Evolutionary conservation across 345 rosid species (phyloP), one percentile per base, ranked within the genome.

Genomic region (Moricandia moricandioides): DNA sequence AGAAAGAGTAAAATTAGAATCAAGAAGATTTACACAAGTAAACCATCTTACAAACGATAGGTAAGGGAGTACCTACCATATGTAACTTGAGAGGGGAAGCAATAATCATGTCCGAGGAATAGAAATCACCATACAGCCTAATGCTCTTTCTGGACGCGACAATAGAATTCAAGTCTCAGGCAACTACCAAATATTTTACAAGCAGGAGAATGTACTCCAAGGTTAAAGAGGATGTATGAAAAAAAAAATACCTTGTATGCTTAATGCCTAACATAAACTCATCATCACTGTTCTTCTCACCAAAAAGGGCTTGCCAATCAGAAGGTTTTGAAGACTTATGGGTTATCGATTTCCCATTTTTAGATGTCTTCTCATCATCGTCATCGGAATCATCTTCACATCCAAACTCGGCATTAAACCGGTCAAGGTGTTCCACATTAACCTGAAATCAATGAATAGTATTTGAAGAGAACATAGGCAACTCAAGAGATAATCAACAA

Each of bases 241-340:
- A 9, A 24, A 9, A 24, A 45, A 63, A 40, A 34, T 85, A 91
- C 98, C 95, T 91, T 7, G 97, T 94, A 83, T 86, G 91, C 73
- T 94, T 94, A 73, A 94, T 85, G 80, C 98, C 98, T 52, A 91
- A 64, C 91, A 88, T 88, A 69, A 94, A 91, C 69, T 85, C 81
- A 80, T 94, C 97, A 55, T 87, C 89, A 45, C 54, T 71, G 74
- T 94, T 92, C 62, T 1, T 63, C 37, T 87, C 89, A 78, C 84
- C 82, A 86, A 91, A 94, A 65, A 94, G 98, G 60, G 92, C 80
- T 76, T 83, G 87, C 82, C 83, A 86, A 80, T 94, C 98, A 63
- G 85, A 76, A 73, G 97, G 96, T 82, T 94, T 93, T n/a, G 86
- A 81, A 78, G 89, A 80, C 84, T 87, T 89, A 58, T 62, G 79